Base-by-base conservation (phyloP, 1,139 yeast species). In the Candida sojae region DNA sequence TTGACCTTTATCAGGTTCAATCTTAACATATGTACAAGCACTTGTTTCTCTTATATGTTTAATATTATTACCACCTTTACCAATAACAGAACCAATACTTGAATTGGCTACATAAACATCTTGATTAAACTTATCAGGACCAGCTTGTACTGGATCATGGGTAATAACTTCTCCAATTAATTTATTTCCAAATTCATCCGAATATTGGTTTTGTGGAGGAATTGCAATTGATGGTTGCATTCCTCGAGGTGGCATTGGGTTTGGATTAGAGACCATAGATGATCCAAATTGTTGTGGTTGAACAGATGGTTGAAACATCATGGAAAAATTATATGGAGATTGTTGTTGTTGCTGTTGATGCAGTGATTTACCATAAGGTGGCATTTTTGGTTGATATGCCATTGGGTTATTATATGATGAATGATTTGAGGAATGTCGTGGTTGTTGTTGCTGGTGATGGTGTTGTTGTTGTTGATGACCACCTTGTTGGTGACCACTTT, bases 71-170 rank as follows among this genome's bases (percentile, higher is more conserved):
- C 97, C 97, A 36, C 90, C 90, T 66, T 85, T 88, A 6, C 97
- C 97, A 55, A 90, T 90, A 21, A 90, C 86, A 35, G 89, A 82
- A 0, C 97, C 97, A 43, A 89, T 92, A 64, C 77, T 85, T 42
- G 80, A 79, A 60, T 87, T 86, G 35, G 96, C 92, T 41, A 90
- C 90, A 56, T 71, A 84, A 3, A 89, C 72, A 53, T 87, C 92
- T 64, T 88, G 91, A 50, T 79, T 78, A 53, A 75, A 72, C 57
- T 79, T 80, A 51, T 82, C 85, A 12, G 70, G 66, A 8, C 74
- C 75, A 1, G 65, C 60, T 44, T 64, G 75, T 6, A 67, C 68
- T 6, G 80, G 78, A 31, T 71, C 68, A 40, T 66, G 63, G 3
- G 76, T 71, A 46, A 75, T 69, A 26, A 75, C 77, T 44, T 75